A percentile compares a stretch with the other conserved stretches of the same genome.
Evolutionary conservation across 2,329 filamentous ascomycete genomes (phyloP).

Genomic region (Alternaria sp.): DNA sequence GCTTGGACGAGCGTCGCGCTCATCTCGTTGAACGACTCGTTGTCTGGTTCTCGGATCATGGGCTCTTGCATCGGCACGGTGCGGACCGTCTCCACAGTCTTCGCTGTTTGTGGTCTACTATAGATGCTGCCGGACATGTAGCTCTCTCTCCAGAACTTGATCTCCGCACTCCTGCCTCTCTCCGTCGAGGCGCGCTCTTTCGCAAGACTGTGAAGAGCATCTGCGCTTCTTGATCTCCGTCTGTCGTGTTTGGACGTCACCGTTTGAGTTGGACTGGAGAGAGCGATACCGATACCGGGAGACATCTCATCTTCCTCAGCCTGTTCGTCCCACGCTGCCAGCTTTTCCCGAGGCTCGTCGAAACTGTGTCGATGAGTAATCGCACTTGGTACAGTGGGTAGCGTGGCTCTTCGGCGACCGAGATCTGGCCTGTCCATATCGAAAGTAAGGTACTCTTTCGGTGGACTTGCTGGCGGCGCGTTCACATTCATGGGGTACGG

Average conservation of each 20-base stretch:
- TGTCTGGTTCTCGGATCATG: slow-evolving; percentile 21
- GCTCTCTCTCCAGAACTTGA: slow-evolving; percentile 46
- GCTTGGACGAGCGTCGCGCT: slow-evolving; percentile 30
- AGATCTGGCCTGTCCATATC: slow-evolving; percentile 29
- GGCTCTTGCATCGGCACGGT: slow-evolving; percentile 32
- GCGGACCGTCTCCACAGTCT: slow-evolving; percentile 39
- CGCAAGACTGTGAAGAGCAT: slow-evolving; percentile 43
- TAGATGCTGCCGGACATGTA: slow-evolving; percentile 41
- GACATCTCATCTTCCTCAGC: slow-evolving; percentile 31
- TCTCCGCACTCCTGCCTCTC: slow-evolving; percentile 43
- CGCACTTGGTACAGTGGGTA: slow-evolving; percentile 39
- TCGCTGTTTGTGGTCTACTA: slow-evolving; percentile 44
- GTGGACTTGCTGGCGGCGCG: slow-evolving; percentile 44
- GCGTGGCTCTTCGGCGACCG: slow-evolving; percentile 42
- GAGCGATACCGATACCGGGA: slow-evolving; percentile 44
- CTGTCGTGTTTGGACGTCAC: slow-evolving; percentile 27
- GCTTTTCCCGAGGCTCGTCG: slow-evolving; percentile 29
- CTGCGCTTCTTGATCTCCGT: slow-evolving; percentile 47
- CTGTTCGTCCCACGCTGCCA: slow-evolving; percentile 39
- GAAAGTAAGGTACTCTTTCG: slow-evolving; percentile 44
- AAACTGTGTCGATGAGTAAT: slow-evolving; percentile 36
- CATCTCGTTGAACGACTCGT: slow-evolving; percentile 28
- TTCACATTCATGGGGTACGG: slow-evolving; percentile 52
- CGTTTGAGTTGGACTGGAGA: slow-evolving; percentile 38
- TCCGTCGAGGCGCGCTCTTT: slow-evolving; percentile 31